Evolutionary conservation across 352 stramenopile genomes (phyloP).

Genomic region (Globisporangium cederbergense): DNA sequence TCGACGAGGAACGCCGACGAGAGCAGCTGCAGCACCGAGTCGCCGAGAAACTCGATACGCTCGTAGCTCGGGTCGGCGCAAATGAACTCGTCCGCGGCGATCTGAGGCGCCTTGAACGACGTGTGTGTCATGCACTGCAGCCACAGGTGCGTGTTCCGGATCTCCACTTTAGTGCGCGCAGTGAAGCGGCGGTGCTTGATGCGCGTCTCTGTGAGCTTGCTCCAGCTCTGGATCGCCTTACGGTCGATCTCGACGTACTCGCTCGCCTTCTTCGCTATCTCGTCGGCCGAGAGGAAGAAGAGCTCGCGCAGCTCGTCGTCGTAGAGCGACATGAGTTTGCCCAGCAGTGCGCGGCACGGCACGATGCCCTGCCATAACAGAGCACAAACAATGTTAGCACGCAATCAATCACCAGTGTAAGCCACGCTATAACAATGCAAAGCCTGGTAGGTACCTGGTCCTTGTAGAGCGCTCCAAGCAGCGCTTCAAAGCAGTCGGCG

Average conservation of each 20-base stretch:
- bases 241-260: constrained; percentile 55
- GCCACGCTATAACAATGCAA: background rate
- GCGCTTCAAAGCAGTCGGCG: constrained; percentile 78
- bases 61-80: constrained; percentile 73
- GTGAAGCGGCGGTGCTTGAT: constrained; percentile 58
- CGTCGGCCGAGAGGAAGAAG: constrained; percentile 55
- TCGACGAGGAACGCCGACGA: constrained; percentile 79
- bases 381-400: background rate
- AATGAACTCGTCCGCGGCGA: constrained; percentile 66
- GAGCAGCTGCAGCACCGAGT: constrained; percentile 78
- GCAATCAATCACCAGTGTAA: background rate
- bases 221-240: constrained; percentile 46
- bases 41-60: constrained; percentile 83
- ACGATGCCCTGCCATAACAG: constrained; percentile 36
- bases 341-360: constrained; percentile 56
- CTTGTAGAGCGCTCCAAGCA: constrained; percentile 78
- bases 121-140: constrained; percentile 73
- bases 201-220: constrained; percentile 38
- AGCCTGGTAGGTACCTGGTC: constrained; percentile 42
- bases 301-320: constrained; percentile 53
- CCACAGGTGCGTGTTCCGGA: constrained; percentile 72
- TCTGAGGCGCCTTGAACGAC: constrained; percentile 72
- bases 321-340: constrained; percentile 55
- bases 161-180: constrained; percentile 40
- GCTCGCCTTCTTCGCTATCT: constrained; percentile 40